Evolutionary conservation across 2,329 filamentous ascomycete species (phyloP).

Genomic region (Botryotinia globosa): DNA sequence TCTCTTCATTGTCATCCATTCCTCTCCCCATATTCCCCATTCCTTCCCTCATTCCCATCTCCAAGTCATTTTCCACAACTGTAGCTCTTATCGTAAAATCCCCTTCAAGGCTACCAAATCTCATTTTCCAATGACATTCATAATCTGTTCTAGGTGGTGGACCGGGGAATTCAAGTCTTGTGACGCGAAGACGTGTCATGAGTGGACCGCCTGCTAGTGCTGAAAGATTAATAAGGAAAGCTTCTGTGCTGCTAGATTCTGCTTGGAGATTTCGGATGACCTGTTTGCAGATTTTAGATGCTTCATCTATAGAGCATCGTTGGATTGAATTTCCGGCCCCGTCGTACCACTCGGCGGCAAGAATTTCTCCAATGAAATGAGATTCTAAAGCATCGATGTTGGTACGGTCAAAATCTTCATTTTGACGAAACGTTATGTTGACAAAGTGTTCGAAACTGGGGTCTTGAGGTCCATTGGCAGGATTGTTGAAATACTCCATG

Average conservation of each 20-base stretch:
- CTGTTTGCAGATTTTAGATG: conserved; percentile 51
- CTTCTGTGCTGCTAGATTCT: conserved; percentile 50
- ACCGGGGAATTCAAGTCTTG: conserved; percentile 44
- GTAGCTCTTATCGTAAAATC: conserved; percentile 52
- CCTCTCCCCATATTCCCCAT: conserved; percentile 4
- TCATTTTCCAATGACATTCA: conserved; percentile 53
- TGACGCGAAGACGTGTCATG: conserved; percentile 45
- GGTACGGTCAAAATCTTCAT: conserved; percentile 41
- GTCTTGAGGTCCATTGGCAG: conserved; percentile 25
- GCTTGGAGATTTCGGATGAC: conserved; percentile 53
- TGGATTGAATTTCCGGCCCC: conserved; percentile 44
- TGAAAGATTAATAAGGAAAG: conserved; percentile 58
- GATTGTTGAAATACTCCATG: conserved; percentile 35
- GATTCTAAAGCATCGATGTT: conserved; percentile 57
- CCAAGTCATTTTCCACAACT: conserved; percentile 33
- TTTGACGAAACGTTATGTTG: conserved; percentile 36
- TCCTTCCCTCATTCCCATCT: conserved; percentile 28
- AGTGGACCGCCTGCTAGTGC: conserved; percentile 56
- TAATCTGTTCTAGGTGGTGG: conserved; percentile 46
- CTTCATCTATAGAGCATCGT: conserved; percentile 51
- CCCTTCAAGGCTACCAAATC: conserved; percentile 52
- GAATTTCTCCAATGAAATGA: conserved; percentile 51
- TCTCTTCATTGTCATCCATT: conserved; percentile 29
- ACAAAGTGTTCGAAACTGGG: conserved; percentile 31
- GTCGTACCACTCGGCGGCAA: conserved; percentile 53